Conservation (phyloP, 257 asterid genomes). For the Dorcoceras hygrometricum region DNA sequence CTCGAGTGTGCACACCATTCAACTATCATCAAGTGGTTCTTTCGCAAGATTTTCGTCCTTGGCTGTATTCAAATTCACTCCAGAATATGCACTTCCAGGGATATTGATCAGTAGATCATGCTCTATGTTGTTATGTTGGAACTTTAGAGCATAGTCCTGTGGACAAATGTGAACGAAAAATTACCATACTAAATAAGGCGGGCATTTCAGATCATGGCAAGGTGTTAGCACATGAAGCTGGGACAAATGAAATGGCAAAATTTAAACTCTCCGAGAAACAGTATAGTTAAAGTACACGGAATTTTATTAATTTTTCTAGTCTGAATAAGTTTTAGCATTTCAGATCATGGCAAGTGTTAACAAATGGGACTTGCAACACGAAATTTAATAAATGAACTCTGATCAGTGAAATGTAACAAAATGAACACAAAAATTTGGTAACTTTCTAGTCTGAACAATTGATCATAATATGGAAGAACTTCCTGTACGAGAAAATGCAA, state of each 20-base stretch:
- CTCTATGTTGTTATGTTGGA: slow-evolving; percentile 28
- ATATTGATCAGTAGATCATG: slow-evolving; percentile 68
- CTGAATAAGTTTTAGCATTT: background rate
- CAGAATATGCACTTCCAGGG: slow-evolving; percentile 94
- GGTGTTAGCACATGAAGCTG: too few relatives aligned
- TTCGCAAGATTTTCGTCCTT: slow-evolving; percentile 23
- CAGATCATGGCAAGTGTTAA: background rate
- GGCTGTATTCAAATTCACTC: slow-evolving; percentile 24
- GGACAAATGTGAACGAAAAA: slow-evolving; percentile 22
- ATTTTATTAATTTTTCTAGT: too few relatives aligned
- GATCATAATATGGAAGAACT: background rate
- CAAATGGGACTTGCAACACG: background rate
- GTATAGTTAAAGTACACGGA: too few relatives aligned
- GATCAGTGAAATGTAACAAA: background rate
- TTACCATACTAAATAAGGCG: background rate
- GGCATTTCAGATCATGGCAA: background rate
- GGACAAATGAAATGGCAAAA: too few relatives aligned
- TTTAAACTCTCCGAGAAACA: background rate
- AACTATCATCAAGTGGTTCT: slow-evolving; percentile 11
- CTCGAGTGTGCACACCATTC: slow-evolving; percentile 19
- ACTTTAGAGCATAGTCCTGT: slow-evolving; percentile 33
- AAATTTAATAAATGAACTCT: background rate
- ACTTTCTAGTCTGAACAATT: background rate
- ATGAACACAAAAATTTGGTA: background rate
- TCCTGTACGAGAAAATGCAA: slow-evolving; percentile 1